A percentile compares a stretch with the other conserved stretches of the same genome.
Evolutionary conservation across 2,329 filamentous ascomycete genomes (phyloP).

Genomic region (Aspergillus oerlinghausenensis): DNA sequence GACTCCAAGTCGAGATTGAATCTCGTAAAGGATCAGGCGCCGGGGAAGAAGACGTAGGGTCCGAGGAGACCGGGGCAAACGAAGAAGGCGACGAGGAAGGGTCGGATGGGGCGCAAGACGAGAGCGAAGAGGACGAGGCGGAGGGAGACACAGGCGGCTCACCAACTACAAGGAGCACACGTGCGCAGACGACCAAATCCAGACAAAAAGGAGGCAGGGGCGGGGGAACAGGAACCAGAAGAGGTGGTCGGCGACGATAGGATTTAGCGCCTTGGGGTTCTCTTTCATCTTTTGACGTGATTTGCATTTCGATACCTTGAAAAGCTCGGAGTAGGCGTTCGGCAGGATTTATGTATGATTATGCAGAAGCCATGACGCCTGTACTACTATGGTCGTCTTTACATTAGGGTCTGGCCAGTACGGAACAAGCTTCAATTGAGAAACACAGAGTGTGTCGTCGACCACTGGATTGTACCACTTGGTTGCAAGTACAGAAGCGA

Average conservation of each 20-base stretch:
- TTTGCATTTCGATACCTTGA: slow-evolving; percentile 24
- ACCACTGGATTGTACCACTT: neutral
- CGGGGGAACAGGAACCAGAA: slow-evolving; percentile 33
- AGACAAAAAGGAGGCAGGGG: slow-evolving; percentile 35
- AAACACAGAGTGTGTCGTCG: neutral
- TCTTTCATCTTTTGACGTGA: slow-evolving; percentile 1
- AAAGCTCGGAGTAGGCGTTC: slow-evolving; percentile 13
- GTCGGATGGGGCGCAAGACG: slow-evolving; percentile 32
- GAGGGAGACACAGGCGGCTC: slow-evolving; percentile 35
- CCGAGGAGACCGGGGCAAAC: slow-evolving; percentile 34
- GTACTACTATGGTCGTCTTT: neutral
- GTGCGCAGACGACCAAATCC: slow-evolving; percentile 31
- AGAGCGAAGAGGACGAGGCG: slow-evolving; percentile 37
- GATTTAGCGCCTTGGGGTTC: slow-evolving; percentile 4
- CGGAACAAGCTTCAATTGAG: neutral
- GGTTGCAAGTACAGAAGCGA: neutral
- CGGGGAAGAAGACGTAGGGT: slow-evolving; percentile 37
- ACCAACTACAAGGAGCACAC: slow-evolving; percentile 30
- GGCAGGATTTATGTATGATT: neutral
- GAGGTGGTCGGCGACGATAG: slow-evolving; percentile 33
- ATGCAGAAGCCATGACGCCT: neutral
- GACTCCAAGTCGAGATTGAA: slow-evolving; percentile 38
- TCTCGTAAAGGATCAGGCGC: slow-evolving; percentile 25
- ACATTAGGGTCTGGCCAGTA: neutral
- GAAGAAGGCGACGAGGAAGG: slow-evolving; percentile 38